phyloP scores from a whole-genome alignment of 257 asterid species.

The Solanum arcanum region DNA sequence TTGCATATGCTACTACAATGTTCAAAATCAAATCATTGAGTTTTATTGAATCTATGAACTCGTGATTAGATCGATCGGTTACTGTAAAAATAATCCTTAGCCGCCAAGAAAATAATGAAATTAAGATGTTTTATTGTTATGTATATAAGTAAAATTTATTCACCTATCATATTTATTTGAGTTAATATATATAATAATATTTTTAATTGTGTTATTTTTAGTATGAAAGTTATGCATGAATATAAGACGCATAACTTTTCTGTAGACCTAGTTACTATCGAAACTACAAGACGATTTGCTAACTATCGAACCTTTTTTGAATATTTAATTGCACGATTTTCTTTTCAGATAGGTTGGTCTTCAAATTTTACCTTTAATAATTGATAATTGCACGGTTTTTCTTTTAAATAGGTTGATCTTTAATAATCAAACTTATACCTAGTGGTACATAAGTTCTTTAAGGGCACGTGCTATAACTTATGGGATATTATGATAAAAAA shows the following conservation, averaged over 20 bases:
- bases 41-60: not conserved
- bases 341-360: too few species aligned
- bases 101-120: not conserved
- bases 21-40: not conserved
- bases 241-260: not conserved
- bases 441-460: too few species aligned
- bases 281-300: not conserved
- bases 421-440: too few species aligned
- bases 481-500: too few species aligned
- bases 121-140: too few species aligned
- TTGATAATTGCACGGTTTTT: too few species aligned
- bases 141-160: not conserved
- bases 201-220: not conserved
- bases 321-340: too few species aligned
- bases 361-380: too few species aligned
- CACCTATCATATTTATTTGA: not conserved
- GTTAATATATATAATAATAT: not conserved
- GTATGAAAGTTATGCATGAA: not conserved
- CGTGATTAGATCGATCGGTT: not conserved
- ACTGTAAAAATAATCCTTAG: not conserved
- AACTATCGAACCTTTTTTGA: not conserved
- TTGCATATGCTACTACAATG: not conserved
- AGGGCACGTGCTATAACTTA: too few species aligned
- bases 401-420: too few species aligned
- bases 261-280: not conserved